These are phyloP conservation scores for Apocynum venetum DNA, from an alignment of 257 asterid genomes.

Conservation along the genomic window DNA sequence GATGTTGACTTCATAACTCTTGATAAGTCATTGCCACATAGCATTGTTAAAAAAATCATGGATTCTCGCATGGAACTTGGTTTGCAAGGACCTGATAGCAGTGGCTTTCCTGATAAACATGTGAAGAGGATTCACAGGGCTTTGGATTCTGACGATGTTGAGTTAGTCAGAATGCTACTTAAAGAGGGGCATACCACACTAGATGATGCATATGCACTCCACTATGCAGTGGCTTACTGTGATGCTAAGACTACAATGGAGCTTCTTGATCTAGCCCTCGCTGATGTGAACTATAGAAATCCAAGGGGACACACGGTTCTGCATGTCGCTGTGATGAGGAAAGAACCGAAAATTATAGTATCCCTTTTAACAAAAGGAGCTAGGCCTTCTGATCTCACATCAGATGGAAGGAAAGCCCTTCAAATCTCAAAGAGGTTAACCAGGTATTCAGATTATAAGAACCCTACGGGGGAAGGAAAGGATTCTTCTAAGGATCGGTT, in stretches of 20 bases:
- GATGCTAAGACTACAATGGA: slow-evolving; percentile 89
- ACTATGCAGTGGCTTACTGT: slow-evolving; percentile 93
- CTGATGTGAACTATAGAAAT: slow-evolving; percentile 78
- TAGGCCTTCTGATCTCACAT: slow-evolving; percentile 83
- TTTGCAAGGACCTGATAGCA: slow-evolving; percentile 43
- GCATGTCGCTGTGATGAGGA: slow-evolving; percentile 95
- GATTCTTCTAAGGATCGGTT: slow-evolving; percentile 77
- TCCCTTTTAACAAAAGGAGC: slow-evolving; percentile 95
- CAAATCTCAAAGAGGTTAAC: slow-evolving; percentile 90
- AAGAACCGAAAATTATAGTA: slow-evolving; percentile 84
- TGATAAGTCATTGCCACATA: slow-evolving; percentile 68
- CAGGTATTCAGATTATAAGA: slow-evolving; percentile 60
- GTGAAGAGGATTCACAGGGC: slow-evolving; percentile 91
- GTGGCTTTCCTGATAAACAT: slow-evolving; percentile 63
- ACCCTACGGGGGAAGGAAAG: slow-evolving; percentile 61
- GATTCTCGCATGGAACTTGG: slow-evolving; percentile 55
- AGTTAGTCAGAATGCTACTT: slow-evolving; percentile 79
- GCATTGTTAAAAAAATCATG: slow-evolving; percentile 54
- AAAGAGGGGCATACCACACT: slow-evolving; percentile 79
- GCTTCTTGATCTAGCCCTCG: slow-evolving; percentile 85
- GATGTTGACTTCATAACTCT: slow-evolving; percentile 78
- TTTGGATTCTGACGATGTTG: slow-evolving; percentile 93
- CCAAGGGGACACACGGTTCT: slow-evolving; percentile 85
- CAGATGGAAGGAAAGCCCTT: slow-evolving; percentile 90
- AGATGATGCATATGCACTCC: slow-evolving; percentile 85